These are phyloP conservation scores for Candida parachauliodes DNA, from an alignment of 805 yeast genomes.

Conservation along the genomic window DNA sequence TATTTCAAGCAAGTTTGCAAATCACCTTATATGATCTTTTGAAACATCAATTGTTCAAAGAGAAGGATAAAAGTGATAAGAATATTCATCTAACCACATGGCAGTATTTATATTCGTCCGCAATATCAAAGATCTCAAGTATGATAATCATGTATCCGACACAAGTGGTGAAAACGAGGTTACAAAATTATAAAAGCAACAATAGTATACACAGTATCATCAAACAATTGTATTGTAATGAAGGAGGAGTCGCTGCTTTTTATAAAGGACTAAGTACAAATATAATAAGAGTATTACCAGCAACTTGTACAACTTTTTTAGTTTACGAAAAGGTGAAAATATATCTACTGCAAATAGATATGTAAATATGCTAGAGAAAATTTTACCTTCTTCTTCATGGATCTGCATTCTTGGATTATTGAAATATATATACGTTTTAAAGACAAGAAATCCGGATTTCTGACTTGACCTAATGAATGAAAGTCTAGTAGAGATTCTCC, in stretches of 20 bases:
- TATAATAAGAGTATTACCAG: slow-evolving; percentile 79
- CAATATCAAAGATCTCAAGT: slow-evolving; percentile 64
- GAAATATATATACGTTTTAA: too few relatives aligned
- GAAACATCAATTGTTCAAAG: slow-evolving; percentile 31
- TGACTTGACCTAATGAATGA: too few relatives aligned
- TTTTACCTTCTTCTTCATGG: too few relatives aligned
- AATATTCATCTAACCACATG: slow-evolving; percentile 36
- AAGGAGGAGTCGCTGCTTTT: slow-evolving; percentile 60
- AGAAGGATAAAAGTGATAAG: slow-evolving; percentile 9
- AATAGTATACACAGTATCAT: slow-evolving; percentile 29
- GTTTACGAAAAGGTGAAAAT: slow-evolving; percentile 65
- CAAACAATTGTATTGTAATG: slow-evolving; percentile 37
- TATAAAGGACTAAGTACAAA: slow-evolving; percentile 84
- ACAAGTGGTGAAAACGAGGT: slow-evolving; percentile 73
- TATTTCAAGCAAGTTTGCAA: slow-evolving; percentile 86
- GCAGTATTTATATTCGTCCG: slow-evolving; percentile 65
- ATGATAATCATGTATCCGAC: slow-evolving; percentile 74
- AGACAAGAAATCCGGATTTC: too few relatives aligned
- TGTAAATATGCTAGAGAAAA: too few relatives aligned
- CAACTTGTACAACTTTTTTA: slow-evolving; percentile 86
- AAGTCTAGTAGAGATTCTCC: too few relatives aligned
- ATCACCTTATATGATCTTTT: slow-evolving; percentile 80
- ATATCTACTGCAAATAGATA: too few relatives aligned
- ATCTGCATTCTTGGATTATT: too few relatives aligned
- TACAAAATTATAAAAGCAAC: slow-evolving; percentile 46